Conservation (phyloP, 73 alveolate species). For the Uronychia setigera region DNA sequence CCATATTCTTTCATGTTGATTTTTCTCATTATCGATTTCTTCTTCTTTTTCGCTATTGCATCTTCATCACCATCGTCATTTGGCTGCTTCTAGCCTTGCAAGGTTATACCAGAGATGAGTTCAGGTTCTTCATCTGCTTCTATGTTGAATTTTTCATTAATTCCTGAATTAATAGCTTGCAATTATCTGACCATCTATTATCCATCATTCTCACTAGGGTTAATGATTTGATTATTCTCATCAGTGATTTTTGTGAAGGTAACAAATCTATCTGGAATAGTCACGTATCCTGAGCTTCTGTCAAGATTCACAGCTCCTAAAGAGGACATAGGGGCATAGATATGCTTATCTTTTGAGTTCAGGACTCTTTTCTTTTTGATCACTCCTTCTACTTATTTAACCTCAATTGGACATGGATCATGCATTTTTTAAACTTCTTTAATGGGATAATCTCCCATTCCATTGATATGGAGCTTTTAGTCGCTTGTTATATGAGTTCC, state of each 20-base stretch:
- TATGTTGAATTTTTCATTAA: conserved; percentile 48
- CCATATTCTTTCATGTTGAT: conserved; percentile 16
- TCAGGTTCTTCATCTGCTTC: conserved; percentile 30
- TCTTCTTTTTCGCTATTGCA: conserved; percentile 13
- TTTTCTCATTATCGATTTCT: conserved; percentile 14
- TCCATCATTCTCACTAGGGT: conserved; percentile 73
- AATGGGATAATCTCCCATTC: conserved; percentile 84
- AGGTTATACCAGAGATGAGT: conserved; percentile 10
- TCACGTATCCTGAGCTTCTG: conserved; percentile 93
- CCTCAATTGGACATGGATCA: conserved; percentile 88
- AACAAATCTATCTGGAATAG: conserved; percentile 93
- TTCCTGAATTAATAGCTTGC: conserved; percentile 67
- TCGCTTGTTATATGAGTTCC: conserved; percentile 72
- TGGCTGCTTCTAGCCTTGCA: not conserved
- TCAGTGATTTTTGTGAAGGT: conserved; percentile 90
- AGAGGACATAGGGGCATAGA: conserved; percentile 97
- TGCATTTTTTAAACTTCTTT: conserved; percentile 65
- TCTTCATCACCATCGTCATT: conserved; percentile 35
- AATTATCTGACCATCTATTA: conserved; percentile 87
- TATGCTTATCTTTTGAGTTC: conserved; percentile 90
- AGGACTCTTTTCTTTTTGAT: conserved; percentile 91
- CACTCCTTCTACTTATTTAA: conserved; percentile 55
- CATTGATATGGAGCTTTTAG: conserved; percentile 73
- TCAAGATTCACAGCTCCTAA: conserved; percentile 94
- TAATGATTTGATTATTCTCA: conserved; percentile 67